phyloP scores from a whole-genome alignment of 495 filamentous ascomycete species.

The Cetradonia linearis region DNA sequence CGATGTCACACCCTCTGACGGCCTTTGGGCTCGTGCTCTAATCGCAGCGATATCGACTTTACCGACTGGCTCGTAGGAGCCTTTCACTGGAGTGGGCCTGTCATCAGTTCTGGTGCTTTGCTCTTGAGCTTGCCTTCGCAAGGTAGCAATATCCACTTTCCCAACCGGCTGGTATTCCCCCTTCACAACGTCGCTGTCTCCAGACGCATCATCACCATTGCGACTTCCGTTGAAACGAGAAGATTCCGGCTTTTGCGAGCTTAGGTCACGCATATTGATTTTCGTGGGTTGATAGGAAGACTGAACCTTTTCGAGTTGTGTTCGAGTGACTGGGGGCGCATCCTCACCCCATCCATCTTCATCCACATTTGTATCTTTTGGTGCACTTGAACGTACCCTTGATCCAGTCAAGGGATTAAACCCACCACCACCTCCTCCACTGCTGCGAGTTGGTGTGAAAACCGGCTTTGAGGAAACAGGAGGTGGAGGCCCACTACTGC shows the following conservation, averaged over 20 bases:
- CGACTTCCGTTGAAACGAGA: slow-evolving; percentile 40
- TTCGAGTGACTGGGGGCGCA: slow-evolving; percentile 78
- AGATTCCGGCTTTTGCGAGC: slow-evolving; percentile 54
- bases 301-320: slow-evolving; percentile 82
- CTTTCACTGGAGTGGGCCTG: slow-evolving; percentile 72
- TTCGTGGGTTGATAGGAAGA: slow-evolving; percentile 89
- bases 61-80: slow-evolving; percentile 82
- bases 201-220: slow-evolving; percentile 24
- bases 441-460: slow-evolving; percentile 69
- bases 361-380: slow-evolving; percentile 43
- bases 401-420: slow-evolving; percentile 54
- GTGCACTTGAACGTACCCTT: slow-evolving; percentile 36
- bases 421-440: slow-evolving; percentile 42
- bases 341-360: slow-evolving; percentile 92
- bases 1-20: slow-evolving; percentile 35
- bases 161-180: slow-evolving; percentile 94
- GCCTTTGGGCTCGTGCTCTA: slow-evolving; percentile 64
- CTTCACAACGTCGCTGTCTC: slow-evolving; percentile 57
- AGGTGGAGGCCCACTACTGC: slow-evolving; percentile 48
- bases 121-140: slow-evolving; percentile 68
- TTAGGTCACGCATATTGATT: slow-evolving; percentile 74
- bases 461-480: slow-evolving; percentile 76
- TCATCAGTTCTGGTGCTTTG: slow-evolving; percentile 52
- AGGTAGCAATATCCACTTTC: slow-evolving; percentile 88
- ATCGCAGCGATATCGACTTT: slow-evolving; percentile 95